phyloP scores from a whole-genome alignment of 257 asterid species.

The Misopates orontium region DNA sequence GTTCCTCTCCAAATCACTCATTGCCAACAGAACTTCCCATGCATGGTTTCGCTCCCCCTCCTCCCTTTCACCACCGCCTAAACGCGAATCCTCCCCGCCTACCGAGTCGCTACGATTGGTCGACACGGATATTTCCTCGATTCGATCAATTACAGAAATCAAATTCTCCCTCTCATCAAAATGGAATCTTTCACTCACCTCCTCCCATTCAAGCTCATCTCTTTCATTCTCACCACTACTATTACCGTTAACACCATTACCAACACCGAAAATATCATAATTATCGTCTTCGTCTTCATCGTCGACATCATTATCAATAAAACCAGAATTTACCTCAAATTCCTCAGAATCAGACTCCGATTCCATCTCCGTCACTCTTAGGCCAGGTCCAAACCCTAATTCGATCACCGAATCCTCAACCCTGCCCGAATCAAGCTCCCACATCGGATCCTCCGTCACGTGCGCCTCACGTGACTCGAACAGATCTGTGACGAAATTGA shows the following conservation, averaged over 20 bases:
- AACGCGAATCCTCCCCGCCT: no score
- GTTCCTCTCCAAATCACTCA: slow-evolving; percentile 56
- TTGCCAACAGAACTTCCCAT: slow-evolving; percentile 89
- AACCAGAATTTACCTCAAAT: slow-evolving; percentile 63
- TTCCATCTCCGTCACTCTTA: slow-evolving; percentile 57
- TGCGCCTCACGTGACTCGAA: slow-evolving; percentile 47
- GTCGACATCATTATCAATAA: slow-evolving; percentile 34
- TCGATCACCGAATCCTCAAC: slow-evolving; percentile 46
- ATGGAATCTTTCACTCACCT: slow-evolving; percentile 58
- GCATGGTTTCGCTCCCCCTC: slow-evolving; percentile 49
- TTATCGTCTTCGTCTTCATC: not conserved
- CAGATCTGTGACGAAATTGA: slow-evolving; percentile 77
- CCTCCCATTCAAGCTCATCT: slow-evolving; percentile 92
- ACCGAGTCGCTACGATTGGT: slow-evolving; percentile 32
- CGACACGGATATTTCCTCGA: slow-evolving; percentile 71
- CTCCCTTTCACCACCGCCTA: slow-evolving; percentile 28
- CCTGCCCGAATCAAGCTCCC: slow-evolving; percentile 42
- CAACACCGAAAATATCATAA: slow-evolving; percentile 34
- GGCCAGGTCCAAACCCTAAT: slow-evolving; percentile 64
- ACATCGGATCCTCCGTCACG: slow-evolving; percentile 38
- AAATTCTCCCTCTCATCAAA: slow-evolving; percentile 56
- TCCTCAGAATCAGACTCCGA: slow-evolving; percentile 80
- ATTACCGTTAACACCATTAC: slow-evolving; percentile 21
- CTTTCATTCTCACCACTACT: slow-evolving; percentile 38
- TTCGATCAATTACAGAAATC: slow-evolving; percentile 64